phyloP scores from a whole-genome alignment of 805 yeast species.

The Metschnikowia lochheadii region DNA sequence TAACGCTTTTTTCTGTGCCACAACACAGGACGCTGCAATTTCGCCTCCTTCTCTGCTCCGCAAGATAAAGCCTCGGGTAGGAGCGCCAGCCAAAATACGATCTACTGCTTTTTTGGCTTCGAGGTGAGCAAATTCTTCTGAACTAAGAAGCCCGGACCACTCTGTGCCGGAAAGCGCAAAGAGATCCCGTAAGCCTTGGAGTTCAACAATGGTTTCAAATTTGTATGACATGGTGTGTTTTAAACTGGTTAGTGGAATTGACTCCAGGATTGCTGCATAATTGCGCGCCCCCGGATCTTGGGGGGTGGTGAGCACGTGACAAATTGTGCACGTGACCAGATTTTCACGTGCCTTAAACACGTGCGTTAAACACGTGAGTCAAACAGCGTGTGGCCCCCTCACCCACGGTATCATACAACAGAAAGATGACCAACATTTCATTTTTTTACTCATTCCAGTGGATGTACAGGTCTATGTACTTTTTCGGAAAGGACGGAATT shows the following conservation, averaged over 20 bases:
- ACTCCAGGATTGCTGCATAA: too few relatives aligned
- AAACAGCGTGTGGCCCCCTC: too few relatives aligned
- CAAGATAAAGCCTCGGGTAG: slow-evolving; percentile 25
- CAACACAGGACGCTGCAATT: slow-evolving; percentile 22
- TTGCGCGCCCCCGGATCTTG: background rate
- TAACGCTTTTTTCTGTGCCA: slow-evolving; percentile 25
- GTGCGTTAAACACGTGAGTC: too few relatives aligned
- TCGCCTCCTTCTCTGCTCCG: slow-evolving; percentile 19
- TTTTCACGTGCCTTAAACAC: too few relatives aligned
- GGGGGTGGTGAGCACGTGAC: background rate
- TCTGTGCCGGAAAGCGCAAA: slow-evolving; percentile 23
- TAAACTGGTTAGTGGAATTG: too few relatives aligned
- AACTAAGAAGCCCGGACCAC: slow-evolving; percentile 21
- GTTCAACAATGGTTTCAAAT: slow-evolving; percentile 22
- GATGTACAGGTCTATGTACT: too few relatives aligned
- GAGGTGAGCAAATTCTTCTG: slow-evolving; percentile 23
- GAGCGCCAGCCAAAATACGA: slow-evolving; percentile 17
- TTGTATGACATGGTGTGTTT: slow-evolving; percentile 12
- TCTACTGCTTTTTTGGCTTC: slow-evolving; percentile 14
- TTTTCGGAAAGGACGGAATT: too few relatives aligned
- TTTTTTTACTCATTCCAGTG: too few relatives aligned
- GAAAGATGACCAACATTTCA: too few relatives aligned
- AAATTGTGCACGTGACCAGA: too few relatives aligned
- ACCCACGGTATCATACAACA: too few relatives aligned
- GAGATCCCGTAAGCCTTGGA: slow-evolving; percentile 19